Base-by-base conservation (phyloP, 192 early-diverging fungal genomes). In the Dissophora globulifera region DNA sequence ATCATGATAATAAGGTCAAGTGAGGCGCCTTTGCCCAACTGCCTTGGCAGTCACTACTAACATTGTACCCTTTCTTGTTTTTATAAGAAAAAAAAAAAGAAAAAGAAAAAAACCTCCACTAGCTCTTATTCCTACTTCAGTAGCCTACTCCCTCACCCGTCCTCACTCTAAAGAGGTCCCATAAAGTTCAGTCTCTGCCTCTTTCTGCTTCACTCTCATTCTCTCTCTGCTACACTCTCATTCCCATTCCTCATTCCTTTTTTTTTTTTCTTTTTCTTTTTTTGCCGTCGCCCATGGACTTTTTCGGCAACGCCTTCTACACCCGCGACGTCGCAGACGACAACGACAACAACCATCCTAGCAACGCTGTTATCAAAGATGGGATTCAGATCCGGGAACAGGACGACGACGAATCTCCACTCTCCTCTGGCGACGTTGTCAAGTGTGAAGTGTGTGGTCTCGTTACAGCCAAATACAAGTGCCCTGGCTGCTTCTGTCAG, bases 401-500 rank as follows among this genome's bases (percentile, higher is more conserved):
- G 15, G 52, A 23, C 19, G 43, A 52, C 43, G 20, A n/a, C n/a
- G n/a, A n/a, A n/a, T n/a, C 53, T 4, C 23, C 27, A 35, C 20
- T 62, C 17, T 30, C 52, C 2, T 58, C 46, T 23, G 17, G 31
- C 12, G 72, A 76, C 17, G 33, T 76, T 17, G 49, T 83, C 48
- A 42, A 82, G 11, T 87, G 86, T 50, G 75, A 90, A 49, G 62
- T 81, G 27, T 89, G 88, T 56, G 50, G 78, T 17, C 19, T 48
- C 0, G 43, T 68, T 26, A 35, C 56, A 5, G 80, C 78, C 23
- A 91, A 88, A 61, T 93, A 93, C 78, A 88, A 84, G 55, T 93
- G 91, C 55, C 91, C 91, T 17, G 79, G 87, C n/a, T 93, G 91
- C 43, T 53, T 70, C 22, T 56, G 74, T 35, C 81, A 81, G 33